Evolutionary conservation across 192 early-diverging fungal genomes (phyloP).

Genomic region (Phlyctochytrium planicorne): DNA sequence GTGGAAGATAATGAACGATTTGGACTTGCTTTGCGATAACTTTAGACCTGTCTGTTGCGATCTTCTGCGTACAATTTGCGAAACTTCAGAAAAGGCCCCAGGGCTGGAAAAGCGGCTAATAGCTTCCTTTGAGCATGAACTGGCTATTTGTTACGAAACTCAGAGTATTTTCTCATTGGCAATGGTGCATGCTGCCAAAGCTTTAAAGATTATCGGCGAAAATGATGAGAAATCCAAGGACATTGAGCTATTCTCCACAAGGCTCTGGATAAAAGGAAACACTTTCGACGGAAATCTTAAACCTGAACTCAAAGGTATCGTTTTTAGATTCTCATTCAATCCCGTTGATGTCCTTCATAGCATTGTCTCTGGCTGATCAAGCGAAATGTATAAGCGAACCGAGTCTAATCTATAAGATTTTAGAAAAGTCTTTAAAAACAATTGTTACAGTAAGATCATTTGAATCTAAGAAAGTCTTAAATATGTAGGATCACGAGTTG

Average conservation of each 20-base stretch:
- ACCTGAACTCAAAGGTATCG: slow-evolving; percentile 21
- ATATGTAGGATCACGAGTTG: slow-evolving; percentile 24
- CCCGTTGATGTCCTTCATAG: background rate
- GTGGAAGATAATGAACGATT: background rate
- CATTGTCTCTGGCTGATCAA: slow-evolving; percentile 25
- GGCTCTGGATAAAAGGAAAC: slow-evolving; percentile 32
- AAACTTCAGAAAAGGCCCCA: background rate
- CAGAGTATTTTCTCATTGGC: slow-evolving; percentile 30
- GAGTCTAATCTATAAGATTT: slow-evolving; percentile 11
- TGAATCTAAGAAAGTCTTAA: background rate
- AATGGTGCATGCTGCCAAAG: slow-evolving; percentile 22
- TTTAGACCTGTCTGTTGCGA: background rate
- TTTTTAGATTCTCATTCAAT: background rate
- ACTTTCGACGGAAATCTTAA: slow-evolving; percentile 29
- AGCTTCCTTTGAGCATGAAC: slow-evolving; percentile 21
- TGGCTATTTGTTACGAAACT: slow-evolving; percentile 24
- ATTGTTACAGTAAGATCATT: slow-evolving; percentile 12
- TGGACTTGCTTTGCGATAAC: background rate
- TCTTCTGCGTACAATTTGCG: slow-evolving; percentile 18
- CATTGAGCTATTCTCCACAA: slow-evolving; percentile 22
- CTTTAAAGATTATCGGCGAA: slow-evolving; percentile 12
- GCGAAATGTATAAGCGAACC: slow-evolving; percentile 27
- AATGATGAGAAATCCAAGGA: slow-evolving; percentile 12
- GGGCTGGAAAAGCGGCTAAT: slow-evolving; percentile 2
- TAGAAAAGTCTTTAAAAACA: slow-evolving; percentile 25